A percentile compares a stretch with the other conserved stretches of the same genome.
These are phyloP conservation scores for Euclidium syriacum DNA, from an alignment of 345 rosid species.

Conservation along the genomic window DNA sequence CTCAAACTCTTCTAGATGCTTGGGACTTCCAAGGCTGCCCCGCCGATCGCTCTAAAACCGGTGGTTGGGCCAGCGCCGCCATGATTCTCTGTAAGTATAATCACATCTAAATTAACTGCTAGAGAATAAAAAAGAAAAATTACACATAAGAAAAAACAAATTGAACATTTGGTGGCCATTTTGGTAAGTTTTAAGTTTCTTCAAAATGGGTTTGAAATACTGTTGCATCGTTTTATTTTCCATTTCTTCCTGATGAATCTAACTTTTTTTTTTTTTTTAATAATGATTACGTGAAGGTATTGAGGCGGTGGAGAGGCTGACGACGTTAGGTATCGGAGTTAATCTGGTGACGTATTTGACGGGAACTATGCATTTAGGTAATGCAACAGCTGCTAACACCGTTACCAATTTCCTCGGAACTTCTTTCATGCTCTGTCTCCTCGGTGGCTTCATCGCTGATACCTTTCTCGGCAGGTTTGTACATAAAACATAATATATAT, in stretches of 20 bases:
- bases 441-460: conserved; percentile 92
- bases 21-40: conserved; percentile 93
- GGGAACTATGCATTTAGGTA: conserved; percentile 83
- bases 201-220: not conserved
- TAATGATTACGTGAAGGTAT: conserved; percentile 40
- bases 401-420: conserved; percentile 94
- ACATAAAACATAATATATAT: not conserved
- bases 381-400: conserved; percentile 78
- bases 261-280: not conserved
- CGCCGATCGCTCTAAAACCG: conserved; percentile 54
- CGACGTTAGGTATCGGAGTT: conserved; percentile 90
- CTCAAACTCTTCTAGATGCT: conserved; percentile 60
- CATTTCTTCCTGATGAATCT: not conserved
- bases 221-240: not conserved
- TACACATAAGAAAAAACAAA: too few relatives aligned
- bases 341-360: conserved; percentile 91
- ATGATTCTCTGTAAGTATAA: conserved; percentile 68
- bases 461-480: conserved; percentile 92
- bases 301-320: conserved; percentile 82
- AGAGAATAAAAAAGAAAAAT: not conserved
- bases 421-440: conserved; percentile 89
- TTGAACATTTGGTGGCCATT: not conserved
- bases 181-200: not conserved
- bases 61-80: conserved; percentile 92
- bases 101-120: not conserved